These are phyloP conservation scores for Dactylellina cionopaga DNA, from an alignment of 2,329 filamentous ascomycete genomes.

Conservation along the genomic window DNA sequence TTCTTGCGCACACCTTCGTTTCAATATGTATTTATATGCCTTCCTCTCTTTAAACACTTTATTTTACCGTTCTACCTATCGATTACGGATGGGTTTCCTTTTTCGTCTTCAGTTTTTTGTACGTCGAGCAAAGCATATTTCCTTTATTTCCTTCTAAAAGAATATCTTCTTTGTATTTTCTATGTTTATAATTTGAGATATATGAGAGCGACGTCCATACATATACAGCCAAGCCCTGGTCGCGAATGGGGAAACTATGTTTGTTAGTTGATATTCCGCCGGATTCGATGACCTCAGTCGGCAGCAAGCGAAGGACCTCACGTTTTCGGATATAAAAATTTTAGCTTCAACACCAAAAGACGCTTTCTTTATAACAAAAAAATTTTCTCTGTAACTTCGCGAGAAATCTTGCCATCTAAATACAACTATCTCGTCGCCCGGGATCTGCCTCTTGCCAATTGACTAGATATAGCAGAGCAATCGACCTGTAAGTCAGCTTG, in stretches of 20 bases:
- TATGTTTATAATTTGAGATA: constrained; percentile 48
- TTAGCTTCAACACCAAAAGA: no score
- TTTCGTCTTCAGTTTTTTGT: not conserved
- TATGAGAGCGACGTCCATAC: constrained; percentile 18
- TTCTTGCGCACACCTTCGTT: constrained; percentile 1
- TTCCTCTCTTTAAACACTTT: not conserved
- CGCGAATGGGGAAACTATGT: not conserved
- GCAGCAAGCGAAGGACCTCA: no score
- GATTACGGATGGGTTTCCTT: constrained; percentile 7
- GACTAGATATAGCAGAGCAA: no score
- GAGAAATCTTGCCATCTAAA: no score
- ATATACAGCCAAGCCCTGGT: not conserved
- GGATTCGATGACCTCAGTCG: constrained; percentile 10
- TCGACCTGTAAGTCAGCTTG: no score
- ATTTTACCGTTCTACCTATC: not conserved
- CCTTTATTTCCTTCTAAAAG: constrained; percentile 9
- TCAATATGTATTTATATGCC: constrained; percentile 42
- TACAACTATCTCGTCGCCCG: no score
- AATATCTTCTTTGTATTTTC: constrained; percentile 22
- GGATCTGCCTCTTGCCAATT: no score
- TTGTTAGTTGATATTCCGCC: no score
- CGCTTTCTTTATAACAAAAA: no score
- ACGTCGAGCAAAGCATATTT: constrained; percentile 26
- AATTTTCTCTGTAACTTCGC: no score
- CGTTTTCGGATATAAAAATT: no score